Percentiles rank a stretch among this genome's conserved stretches.
These are phyloP conservation scores for Sphaerobolus stellatus DNA, from an alignment of 1,284 basidiomycete genomes.

Conservation along the genomic window DNA sequence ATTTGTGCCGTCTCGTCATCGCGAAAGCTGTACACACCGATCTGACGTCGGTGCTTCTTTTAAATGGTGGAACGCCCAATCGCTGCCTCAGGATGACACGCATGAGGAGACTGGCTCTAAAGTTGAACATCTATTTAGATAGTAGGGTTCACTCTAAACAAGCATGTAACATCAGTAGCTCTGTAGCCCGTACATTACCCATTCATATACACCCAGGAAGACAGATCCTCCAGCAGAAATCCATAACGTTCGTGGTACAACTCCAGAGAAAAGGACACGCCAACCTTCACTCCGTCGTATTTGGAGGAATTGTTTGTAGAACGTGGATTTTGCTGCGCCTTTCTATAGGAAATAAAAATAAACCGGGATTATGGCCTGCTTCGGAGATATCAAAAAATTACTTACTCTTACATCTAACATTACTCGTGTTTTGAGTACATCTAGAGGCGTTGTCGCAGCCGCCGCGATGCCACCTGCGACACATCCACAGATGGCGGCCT, in stretches of 20 bases:
- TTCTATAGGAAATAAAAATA: neutral
- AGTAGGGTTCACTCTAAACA: too few relatives aligned
- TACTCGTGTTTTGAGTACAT: slow-evolving; percentile 95
- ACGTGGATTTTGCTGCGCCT: slow-evolving; percentile 54
- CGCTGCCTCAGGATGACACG: too few relatives aligned
- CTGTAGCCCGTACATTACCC: slow-evolving; percentile 41
- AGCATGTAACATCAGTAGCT: slow-evolving; percentile 1
- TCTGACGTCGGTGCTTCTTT: too few relatives aligned
- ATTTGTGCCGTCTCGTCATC: too few relatives aligned
- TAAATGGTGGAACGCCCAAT: too few relatives aligned
- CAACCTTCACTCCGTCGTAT: slow-evolving; percentile 79
- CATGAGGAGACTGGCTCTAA: too few relatives aligned
- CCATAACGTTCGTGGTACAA: slow-evolving; percentile 91
- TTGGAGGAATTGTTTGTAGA: slow-evolving; percentile 57
- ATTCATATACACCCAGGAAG: slow-evolving; percentile 94
- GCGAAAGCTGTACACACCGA: too few relatives aligned
- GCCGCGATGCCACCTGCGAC: slow-evolving; percentile 91
- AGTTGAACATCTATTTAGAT: too few relatives aligned
- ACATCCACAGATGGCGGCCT: slow-evolving; percentile 91
- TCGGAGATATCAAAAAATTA: slow-evolving; percentile 13
- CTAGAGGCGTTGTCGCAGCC: slow-evolving; percentile 89
- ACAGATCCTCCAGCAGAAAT: slow-evolving; percentile 96
- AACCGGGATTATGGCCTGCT: neutral
- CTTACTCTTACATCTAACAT: slow-evolving; percentile 88
- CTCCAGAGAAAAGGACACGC: slow-evolving; percentile 80